These are phyloP conservation scores for Melampsora americana DNA, from an alignment of 1,284 basidiomycete genomes.

Conservation along the genomic window DNA sequence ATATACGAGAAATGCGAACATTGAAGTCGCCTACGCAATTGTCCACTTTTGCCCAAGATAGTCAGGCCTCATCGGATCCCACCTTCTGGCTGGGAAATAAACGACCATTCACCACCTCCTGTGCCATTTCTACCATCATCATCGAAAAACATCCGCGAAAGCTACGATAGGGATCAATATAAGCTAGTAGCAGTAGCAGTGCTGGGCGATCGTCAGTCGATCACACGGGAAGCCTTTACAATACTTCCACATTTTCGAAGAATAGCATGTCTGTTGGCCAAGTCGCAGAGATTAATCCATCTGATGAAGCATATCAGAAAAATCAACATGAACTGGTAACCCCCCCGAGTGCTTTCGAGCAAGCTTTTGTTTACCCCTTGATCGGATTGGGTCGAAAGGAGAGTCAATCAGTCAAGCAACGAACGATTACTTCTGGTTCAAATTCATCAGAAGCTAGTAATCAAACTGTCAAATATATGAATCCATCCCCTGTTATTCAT, in stretches of 20 bases:
- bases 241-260: not conserved
- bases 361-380: no score
- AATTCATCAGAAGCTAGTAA: not conserved
- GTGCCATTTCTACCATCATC: not conserved
- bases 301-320: no score
- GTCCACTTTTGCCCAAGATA: not conserved
- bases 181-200: not conserved
- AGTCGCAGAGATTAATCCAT: not conserved
- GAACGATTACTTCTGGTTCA: not conserved
- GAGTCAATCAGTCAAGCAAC: not conserved
- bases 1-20: not conserved
- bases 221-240: not conserved
- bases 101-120: not conserved
- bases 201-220: not conserved
- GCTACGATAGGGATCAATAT: not conserved
- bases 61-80: not conserved
- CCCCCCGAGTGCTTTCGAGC: no score
- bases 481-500: not conserved
- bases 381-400: no score
- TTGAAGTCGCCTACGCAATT: not conserved
- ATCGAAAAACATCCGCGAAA: not conserved
- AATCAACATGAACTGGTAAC: no score
- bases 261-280: not conserved
- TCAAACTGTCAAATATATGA: not conserved
- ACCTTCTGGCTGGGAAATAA: not conserved